Base-by-base conservation (phyloP, 176 grass and related monocot genomes). In the Cenchrus americanus region DNA sequence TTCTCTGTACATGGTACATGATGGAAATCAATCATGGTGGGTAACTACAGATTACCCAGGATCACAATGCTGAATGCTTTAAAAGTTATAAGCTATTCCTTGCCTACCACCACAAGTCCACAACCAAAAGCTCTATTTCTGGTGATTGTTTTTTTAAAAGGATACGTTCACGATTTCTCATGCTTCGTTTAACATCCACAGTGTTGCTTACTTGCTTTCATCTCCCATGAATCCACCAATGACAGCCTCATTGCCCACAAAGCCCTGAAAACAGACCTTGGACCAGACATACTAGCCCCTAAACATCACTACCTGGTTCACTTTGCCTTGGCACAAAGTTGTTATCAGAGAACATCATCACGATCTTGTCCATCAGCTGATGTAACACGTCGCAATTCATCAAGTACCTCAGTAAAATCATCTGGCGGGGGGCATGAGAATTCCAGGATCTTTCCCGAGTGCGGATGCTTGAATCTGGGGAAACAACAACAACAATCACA, bases 381-480 rank as follows among this genome's bases (percentile, higher is more conserved):
- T 54, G 86, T 84, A 66, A 90, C 78, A 40, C 26, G 48, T 6
- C 42, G 69, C 24, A 96, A 82, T 47, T 92, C 88, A 76, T 83
- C 70, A 18, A 96, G 83, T 49, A 87, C 75, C 67, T 89, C 69
- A 10, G 61, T 55, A 87, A 96, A 92, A 89, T 96, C 96, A 75
- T 90, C 83, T 50, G 93, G 93, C n/a, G 89, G 96, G 9, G 85
- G 71, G 10, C 89, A 88, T 6, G 93, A 90, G 87, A 99, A 99
- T 46, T 85, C 85, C 78, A 94, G 85, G 44, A n/a, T 50, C 64
- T 99, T 83, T 75, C 91, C 91, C 10, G 89, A 90, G 13, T 89
- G 73, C 61, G 93, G 96, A 89, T 99, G 93, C 73, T 86, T 87
- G 86, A 99, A 99, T 85, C 96, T 96, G 78, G 32, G 81, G 76